Conservation (phyloP, 2,329 filamentous ascomycete genomes). For the Claviceps africana region DNA sequence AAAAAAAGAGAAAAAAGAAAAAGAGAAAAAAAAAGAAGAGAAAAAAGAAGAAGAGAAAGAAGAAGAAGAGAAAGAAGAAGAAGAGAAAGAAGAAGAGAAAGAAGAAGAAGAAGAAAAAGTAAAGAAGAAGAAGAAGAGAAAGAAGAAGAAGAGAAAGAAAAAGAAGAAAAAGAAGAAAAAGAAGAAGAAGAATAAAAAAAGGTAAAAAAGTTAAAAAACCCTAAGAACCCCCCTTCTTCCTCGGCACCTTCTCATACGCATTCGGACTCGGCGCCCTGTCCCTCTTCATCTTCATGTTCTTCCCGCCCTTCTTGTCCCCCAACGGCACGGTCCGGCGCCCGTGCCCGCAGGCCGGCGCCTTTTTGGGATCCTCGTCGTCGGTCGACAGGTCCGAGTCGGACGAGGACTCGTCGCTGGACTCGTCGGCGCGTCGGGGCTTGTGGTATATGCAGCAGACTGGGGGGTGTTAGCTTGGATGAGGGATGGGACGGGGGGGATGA, state of each 20-base stretch:
- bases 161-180: not conserved
- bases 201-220: no score
- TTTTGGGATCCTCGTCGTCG: constrained; percentile 6
- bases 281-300: constrained; percentile 15
- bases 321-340: not conserved
- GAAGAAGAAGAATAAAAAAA: not conserved
- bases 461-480: no score
- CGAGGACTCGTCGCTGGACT: constrained; percentile 57
- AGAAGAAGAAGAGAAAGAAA: not conserved
- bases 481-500: no score
- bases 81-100: not conserved
- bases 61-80: no score
- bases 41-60: no score
- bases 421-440: constrained; percentile 64
- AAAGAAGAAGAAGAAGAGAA: not conserved
- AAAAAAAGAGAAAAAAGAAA: not conserved
- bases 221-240: constrained; percentile 18
- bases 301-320: constrained; percentile 11
- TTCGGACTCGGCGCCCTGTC: constrained; percentile 55
- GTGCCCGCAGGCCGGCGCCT: not conserved
- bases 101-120: not conserved
- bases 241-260: constrained; percentile 63
- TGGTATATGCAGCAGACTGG: constrained; percentile 99
- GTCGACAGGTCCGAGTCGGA: constrained; percentile 20
- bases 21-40: no score